Evolutionary conservation across 225 moss, liverwort and hornwort species (phyloP).

Genomic region (Ulota crispa): DNA sequence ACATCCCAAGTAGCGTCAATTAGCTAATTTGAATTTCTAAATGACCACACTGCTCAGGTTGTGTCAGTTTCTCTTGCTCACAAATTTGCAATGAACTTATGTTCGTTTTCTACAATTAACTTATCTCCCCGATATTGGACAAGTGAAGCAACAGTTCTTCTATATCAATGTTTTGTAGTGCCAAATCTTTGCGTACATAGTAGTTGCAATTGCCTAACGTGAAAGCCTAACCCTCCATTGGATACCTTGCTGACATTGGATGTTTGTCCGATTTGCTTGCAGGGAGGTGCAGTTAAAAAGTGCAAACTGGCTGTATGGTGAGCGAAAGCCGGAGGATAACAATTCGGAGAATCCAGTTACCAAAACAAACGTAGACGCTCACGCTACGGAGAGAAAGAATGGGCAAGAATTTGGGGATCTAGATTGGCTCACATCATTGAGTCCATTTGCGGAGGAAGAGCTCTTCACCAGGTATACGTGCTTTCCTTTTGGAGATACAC

Average conservation of each 20-base stretch:
- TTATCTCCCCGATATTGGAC: not conserved
- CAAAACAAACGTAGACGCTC: conserved; percentile 23
- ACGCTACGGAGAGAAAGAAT: conserved; percentile 37
- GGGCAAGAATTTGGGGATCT: conserved; percentile 59
- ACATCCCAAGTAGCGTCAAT: not conserved
- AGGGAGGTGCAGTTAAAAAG: conserved; percentile 93
- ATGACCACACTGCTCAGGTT: not conserved
- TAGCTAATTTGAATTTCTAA: not conserved
- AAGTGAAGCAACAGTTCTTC: not conserved
- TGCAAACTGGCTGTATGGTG: conserved; percentile 93
- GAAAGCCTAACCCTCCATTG: no score
- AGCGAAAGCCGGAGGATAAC: conserved; percentile 60
- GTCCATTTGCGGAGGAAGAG: conserved; percentile 55
- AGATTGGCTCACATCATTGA: conserved; percentile 74
- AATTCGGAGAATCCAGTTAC: conserved; percentile 26
- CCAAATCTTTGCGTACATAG: no score
- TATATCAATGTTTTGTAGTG: no score
- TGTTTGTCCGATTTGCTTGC: conserved; percentile 14
- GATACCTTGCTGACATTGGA: not conserved
- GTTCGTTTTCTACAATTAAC: not conserved
- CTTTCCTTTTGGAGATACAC: not conserved
- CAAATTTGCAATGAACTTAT: not conserved
- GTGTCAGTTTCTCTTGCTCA: not conserved
- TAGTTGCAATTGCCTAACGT: no score
- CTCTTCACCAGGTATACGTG: conserved; percentile 49